Base-by-base conservation (phyloP, 768 basidiomycete genomes). In the Leucosporidium scottii region DNA sequence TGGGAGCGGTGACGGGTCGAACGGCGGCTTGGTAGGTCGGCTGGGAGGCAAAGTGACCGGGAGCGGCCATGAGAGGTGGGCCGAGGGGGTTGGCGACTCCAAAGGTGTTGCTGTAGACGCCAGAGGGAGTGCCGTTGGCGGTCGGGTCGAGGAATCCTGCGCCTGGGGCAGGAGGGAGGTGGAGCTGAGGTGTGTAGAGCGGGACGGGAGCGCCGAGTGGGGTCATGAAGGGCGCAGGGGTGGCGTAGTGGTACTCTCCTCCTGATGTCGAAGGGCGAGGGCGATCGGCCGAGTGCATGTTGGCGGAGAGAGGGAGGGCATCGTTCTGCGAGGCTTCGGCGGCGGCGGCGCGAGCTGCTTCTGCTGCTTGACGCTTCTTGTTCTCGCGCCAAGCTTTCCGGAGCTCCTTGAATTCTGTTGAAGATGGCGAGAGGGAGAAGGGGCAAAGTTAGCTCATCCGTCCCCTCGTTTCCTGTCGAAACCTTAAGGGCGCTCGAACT, bases 301-400 rank as follows among this genome's bases (percentile, higher is more conserved):
- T n/a, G 23, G 62, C 27, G 30, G 23, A 8, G 28, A 27, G 31
- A 36, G 61, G 50, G 23, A 31, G 56, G 12, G 61, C 55, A 20
- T 53, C 34, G 5, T 47, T 31, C 44, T 58, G 34, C 25, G 64
- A 62, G 1, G 77, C 74, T 1, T 59, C 65, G 3, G 48, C 55
- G n/a, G 71, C 67, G 1, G 71, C 72, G 0, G 60, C 59, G 6
- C 56, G 61, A 0, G 71, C 72, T 1, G 71, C 74, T 23, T 44
- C 74, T 2, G 76, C 75, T 49, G 60, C 66, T 27, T 53, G 51
- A 23, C 30, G 55, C 79, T 93, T 92, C 82, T 93, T 96, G 73
- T 86, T 84, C 81, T 91, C 91, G 51, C 93, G 86, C 93, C 94
- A 96, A 74, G 89, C 88, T 78, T 93, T 97, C 65, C 94, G 87